phyloP scores from a whole-genome alignment of 108 stramenopile species.

The Aureococcus anophagefferens region DNA sequence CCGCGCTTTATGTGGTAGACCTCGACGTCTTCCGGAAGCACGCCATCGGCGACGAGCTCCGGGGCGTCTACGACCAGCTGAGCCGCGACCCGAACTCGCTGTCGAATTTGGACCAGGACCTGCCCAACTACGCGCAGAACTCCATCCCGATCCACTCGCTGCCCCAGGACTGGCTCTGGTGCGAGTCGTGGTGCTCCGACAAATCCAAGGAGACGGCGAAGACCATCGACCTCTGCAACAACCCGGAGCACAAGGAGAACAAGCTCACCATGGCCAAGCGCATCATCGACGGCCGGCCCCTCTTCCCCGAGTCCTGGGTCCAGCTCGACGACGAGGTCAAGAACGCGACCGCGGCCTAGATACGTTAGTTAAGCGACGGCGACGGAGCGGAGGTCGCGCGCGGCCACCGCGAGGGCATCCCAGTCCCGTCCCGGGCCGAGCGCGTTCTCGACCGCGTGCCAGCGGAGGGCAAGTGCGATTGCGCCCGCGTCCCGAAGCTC shows the following conservation, averaged over 20 bases:
- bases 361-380: too few species aligned
- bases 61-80: slow-evolving; percentile 80
- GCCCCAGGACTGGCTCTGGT: slow-evolving; percentile 99
- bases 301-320: slow-evolving; percentile 92
- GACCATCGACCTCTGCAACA: slow-evolving; percentile 99
- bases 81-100: slow-evolving; percentile 89
- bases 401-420: too few species aligned
- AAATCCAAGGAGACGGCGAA: slow-evolving; percentile 86
- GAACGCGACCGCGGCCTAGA: background rate
- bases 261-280: slow-evolving; percentile 98
- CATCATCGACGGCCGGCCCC: slow-evolving; percentile 77
- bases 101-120: slow-evolving; percentile 94
- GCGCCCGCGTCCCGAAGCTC: too few species aligned
- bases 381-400: too few species aligned
- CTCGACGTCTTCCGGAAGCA: slow-evolving; percentile 70
- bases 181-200: slow-evolving; percentile 98
- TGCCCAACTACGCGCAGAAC: slow-evolving; percentile 94
- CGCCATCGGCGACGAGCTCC: slow-evolving; percentile 85
- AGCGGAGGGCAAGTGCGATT: too few species aligned
- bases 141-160: slow-evolving; percentile 75
- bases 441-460: too few species aligned
- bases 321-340: slow-evolving; percentile 88
- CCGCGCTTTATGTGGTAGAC: slow-evolving; percentile 96
- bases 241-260: slow-evolving; percentile 94
- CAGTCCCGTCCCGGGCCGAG: too few species aligned